Conservation (phyloP, 169 alveolate genomes). For the Cryptosporidium baileyi region DNA sequence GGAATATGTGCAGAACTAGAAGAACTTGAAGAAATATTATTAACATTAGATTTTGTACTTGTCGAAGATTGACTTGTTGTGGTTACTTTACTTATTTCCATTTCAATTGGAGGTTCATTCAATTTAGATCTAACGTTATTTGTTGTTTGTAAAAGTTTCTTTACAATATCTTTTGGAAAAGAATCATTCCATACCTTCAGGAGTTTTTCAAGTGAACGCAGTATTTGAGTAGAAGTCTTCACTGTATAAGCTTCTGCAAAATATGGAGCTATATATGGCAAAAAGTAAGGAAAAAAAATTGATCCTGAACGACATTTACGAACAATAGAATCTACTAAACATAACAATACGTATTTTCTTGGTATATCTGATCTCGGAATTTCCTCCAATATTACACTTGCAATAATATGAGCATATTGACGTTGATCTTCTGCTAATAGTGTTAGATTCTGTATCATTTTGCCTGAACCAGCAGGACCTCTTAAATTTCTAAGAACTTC, state of each 20-base stretch:
- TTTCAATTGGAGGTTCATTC: slow-evolving; percentile 54
- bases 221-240: slow-evolving; percentile 43
- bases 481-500: slow-evolving; percentile 53
- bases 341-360: slow-evolving; percentile 59
- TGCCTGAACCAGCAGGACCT: slow-evolving; percentile 68
- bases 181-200: slow-evolving; percentile 54
- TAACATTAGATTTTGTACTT: background rate
- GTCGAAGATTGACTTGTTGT: background rate
- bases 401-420: slow-evolving; percentile 65
- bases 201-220: slow-evolving; percentile 63
- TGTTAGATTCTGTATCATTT: slow-evolving; percentile 59
- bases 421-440: slow-evolving; percentile 67
- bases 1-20: background rate
- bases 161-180: slow-evolving; percentile 52
- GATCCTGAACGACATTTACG: slow-evolving; percentile 67
- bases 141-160: slow-evolving; percentile 31
- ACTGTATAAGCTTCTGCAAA: slow-evolving; percentile 68
- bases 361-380: slow-evolving; percentile 68
- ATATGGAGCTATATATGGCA: slow-evolving; percentile 69
- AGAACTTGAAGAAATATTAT: background rate
- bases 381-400: slow-evolving; percentile 63
- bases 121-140: slow-evolving; percentile 57
- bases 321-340: slow-evolving; percentile 63
- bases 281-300: slow-evolving; percentile 53
- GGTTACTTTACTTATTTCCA: background rate